Evolutionary conservation across 352 stramenopile genomes (phyloP).

Genomic region (Phytophthora citricola): DNA sequence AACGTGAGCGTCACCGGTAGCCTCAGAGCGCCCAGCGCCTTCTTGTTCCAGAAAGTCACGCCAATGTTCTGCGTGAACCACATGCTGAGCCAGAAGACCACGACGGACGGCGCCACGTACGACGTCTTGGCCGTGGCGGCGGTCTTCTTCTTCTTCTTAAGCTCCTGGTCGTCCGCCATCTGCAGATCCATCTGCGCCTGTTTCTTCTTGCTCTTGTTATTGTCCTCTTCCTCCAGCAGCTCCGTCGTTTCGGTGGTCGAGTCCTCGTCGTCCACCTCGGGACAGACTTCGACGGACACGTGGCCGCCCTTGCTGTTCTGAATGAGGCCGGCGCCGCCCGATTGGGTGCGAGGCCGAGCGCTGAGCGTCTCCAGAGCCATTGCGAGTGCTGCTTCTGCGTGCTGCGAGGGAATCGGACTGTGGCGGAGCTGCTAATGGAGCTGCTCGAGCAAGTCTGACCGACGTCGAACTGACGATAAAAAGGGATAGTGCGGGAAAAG

Average conservation of each 20-base stretch:
- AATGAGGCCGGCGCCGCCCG: slow-evolving; percentile 16
- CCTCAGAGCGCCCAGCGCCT: slow-evolving; percentile 75
- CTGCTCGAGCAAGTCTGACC: slow-evolving; percentile 1
- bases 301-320: slow-evolving; percentile 22
- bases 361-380: slow-evolving; percentile 37
- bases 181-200: slow-evolving; percentile 26
- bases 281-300: slow-evolving; percentile 31
- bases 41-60: slow-evolving; percentile 97
- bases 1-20: slow-evolving; percentile 89
- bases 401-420: slow-evolving; percentile 2
- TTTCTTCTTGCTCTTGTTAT: slow-evolving; percentile 14
- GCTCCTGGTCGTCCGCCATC: slow-evolving; percentile 21
- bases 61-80: slow-evolving; percentile 94
- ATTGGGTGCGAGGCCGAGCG: slow-evolving; percentile 27
- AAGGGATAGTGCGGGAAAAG: slow-evolving; percentile 31
- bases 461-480: slow-evolving; percentile 19
- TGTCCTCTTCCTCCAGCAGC: slow-evolving; percentile 30
- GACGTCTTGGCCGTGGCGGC: slow-evolving; percentile 52
- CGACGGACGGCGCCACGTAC: slow-evolving; percentile 70
- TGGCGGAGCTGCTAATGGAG: slow-evolving; percentile 5
- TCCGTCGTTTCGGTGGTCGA: slow-evolving; percentile 28
- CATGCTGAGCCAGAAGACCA: slow-evolving; percentile 85
- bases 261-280: slow-evolving; percentile 25
- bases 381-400: slow-evolving; percentile 6
- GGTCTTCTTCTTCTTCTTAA: slow-evolving; percentile 30